A percentile compares a stretch with the other conserved stretches of the same genome.
These are phyloP conservation scores for Quercus tomentella DNA, from an alignment of 331 rosid genomes.

Conservation along the genomic window DNA sequence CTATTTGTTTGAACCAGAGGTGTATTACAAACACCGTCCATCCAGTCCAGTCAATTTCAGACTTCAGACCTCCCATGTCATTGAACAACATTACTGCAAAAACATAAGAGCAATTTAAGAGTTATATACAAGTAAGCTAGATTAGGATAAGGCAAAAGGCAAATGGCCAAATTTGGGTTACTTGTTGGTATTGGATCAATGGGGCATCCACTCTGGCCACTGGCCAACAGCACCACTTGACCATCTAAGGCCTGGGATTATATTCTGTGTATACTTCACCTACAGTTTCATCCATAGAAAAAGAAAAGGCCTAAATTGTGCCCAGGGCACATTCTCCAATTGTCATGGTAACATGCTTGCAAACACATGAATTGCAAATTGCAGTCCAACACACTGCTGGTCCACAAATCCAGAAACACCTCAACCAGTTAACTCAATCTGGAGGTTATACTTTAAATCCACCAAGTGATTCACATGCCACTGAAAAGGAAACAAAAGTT, in stretches of 20 bases:
- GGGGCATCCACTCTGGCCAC: background rate
- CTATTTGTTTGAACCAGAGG: background rate
- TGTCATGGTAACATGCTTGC: background rate
- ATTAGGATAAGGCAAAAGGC: background rate
- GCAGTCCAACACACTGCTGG: no score
- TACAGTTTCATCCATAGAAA: no score
- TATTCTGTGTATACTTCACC: no score
- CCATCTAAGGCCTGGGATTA: no score
- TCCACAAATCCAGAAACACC: no score
- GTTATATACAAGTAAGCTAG: background rate
- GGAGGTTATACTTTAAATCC: no score
- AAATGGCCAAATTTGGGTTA: background rate
- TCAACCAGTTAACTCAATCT: no score
- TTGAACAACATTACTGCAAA: background rate
- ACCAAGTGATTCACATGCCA: no score
- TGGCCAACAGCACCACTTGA: no score
- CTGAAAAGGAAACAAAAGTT: no score
- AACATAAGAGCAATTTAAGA: background rate
- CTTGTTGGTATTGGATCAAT: background rate
- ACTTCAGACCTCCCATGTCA: background rate
- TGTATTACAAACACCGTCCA: background rate
- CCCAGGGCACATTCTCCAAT: background rate
- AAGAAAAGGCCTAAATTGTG: no score
- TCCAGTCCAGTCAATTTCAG: background rate
- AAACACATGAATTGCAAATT: background rate